A percentile compares a stretch with the other conserved stretches of the same genome.
These are phyloP conservation scores for Yamadazyma sp. DNA, from an alignment of 1,139 yeast genomes.

Conservation along the genomic window DNA sequence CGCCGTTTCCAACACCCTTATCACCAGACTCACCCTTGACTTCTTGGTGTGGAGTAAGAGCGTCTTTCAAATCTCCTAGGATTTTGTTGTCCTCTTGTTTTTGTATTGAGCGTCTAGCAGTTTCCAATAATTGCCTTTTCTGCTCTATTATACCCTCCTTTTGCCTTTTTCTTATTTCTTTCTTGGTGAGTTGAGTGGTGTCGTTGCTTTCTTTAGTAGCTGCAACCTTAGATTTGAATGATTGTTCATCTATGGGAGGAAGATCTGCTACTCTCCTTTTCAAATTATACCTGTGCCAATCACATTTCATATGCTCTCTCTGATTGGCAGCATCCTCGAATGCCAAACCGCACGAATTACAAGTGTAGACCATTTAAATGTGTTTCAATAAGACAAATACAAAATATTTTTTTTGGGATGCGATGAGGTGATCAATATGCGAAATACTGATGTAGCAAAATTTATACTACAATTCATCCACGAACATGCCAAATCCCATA, in stretches of 20 bases:
- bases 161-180: conserved; percentile 62
- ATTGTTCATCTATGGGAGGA: conserved; percentile 53
- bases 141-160: conserved; percentile 64
- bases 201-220: conserved; percentile 21
- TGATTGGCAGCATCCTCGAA: conserved; percentile 43
- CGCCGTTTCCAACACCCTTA: conserved; percentile 12
- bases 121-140: conserved; percentile 59
- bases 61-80: conserved; percentile 13
- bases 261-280: conserved; percentile 61
- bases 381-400: neutral
- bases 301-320: conserved; percentile 56
- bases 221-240: conserved; percentile 49
- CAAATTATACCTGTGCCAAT: conserved; percentile 73
- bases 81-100: conserved; percentile 12
- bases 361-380: conserved; percentile 31
- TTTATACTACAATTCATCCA: neutral
- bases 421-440: conserved; percentile 15
- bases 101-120: conserved; percentile 57
- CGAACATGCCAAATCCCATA: conserved; percentile 2
- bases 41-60: conserved; percentile 6
- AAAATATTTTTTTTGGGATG: conserved; percentile 8
- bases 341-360: conserved; percentile 46
- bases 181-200: conserved; percentile 47
- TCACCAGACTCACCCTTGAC: neutral
- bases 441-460: conserved; percentile 1